Evolutionary conservation across 345 rosid genomes (phyloP).

Genomic region (Stellera chamaejasme): DNA sequence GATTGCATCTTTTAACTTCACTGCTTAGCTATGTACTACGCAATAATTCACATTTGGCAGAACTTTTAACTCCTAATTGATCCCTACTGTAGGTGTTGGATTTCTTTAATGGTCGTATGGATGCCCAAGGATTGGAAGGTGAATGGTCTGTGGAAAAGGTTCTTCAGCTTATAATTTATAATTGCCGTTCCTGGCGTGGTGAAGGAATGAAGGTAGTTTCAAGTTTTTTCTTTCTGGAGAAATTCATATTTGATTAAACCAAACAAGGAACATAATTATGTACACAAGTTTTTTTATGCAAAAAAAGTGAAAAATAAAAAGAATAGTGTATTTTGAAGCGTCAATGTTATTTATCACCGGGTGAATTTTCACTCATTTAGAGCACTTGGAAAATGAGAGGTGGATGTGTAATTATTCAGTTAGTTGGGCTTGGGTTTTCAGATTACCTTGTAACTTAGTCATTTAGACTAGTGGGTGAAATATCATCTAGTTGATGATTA

Average conservation of each 20-base stretch:
- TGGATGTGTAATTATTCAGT: too few relatives aligned
- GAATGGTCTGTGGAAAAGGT: slow-evolving; percentile 98
- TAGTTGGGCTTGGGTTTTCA: too few relatives aligned
- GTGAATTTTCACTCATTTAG: too few relatives aligned
- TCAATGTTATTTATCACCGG: too few relatives aligned
- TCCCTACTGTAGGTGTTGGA: slow-evolving; percentile 58
- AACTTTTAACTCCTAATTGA: slow-evolving; percentile 1
- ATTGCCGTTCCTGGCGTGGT: slow-evolving; percentile 90
- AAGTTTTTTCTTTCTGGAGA: background rate
- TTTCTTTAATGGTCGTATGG: slow-evolving; percentile 87
- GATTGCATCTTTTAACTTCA: background rate
- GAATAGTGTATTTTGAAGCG: too few relatives aligned
- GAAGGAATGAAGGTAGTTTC: slow-evolving; percentile 85
- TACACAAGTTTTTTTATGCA: background rate
- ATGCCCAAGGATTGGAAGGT: slow-evolving; percentile 70
- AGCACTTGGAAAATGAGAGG: too few relatives aligned
- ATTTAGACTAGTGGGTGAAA: too few relatives aligned
- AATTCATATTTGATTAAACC: background rate
- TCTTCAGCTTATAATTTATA: slow-evolving; percentile 60
- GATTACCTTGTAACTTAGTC: too few relatives aligned
- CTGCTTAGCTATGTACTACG: background rate
- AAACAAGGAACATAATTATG: background rate
- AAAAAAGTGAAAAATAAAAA: too few relatives aligned
- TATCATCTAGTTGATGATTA: too few relatives aligned
- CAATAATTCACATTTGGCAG: background rate